Conservation (phyloP, 176 grass and related monocot species). For the Triticum dicoccoides region DNA sequence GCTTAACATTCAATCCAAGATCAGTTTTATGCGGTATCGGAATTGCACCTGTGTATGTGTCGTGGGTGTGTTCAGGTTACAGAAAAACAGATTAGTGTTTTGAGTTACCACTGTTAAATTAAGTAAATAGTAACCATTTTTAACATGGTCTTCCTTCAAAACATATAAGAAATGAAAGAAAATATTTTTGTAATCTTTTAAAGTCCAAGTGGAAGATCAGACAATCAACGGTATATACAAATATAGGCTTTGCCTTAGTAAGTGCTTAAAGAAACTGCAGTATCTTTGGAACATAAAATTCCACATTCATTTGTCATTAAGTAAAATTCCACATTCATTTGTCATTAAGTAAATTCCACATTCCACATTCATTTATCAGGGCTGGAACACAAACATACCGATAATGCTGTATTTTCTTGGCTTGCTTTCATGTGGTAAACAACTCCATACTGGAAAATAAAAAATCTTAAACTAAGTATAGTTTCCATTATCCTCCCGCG, state of each 20-base stretch:
- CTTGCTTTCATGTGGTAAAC: slow-evolving; percentile 82
- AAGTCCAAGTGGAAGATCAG: not conserved
- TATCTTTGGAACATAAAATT: not conserved
- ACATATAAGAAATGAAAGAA: not conserved
- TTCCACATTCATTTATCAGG: not conserved
- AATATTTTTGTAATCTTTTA: not conserved
- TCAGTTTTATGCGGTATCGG: not conserved
- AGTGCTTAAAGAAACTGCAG: not conserved
- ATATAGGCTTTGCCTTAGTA: not conserved
- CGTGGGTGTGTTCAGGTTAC: not conserved
- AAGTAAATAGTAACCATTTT: not conserved
- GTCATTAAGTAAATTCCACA: not conserved
- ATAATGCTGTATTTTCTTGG: slow-evolving; percentile 45
- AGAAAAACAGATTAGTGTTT: not conserved
- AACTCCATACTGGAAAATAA: slow-evolving; percentile 91
- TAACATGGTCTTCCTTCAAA: too few species aligned
- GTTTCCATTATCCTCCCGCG: slow-evolving; percentile 86
- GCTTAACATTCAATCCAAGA: not conserved
- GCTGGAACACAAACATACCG: slow-evolving; percentile 41
- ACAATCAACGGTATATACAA: slow-evolving; percentile 14
- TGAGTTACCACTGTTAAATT: not conserved
- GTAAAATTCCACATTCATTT: not conserved
- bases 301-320: not conserved
- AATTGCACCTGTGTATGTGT: not conserved
- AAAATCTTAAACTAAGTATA: slow-evolving; percentile 81